phyloP scores from a whole-genome alignment of 805 yeast genomes.

The Candida tammaniensis region DNA sequence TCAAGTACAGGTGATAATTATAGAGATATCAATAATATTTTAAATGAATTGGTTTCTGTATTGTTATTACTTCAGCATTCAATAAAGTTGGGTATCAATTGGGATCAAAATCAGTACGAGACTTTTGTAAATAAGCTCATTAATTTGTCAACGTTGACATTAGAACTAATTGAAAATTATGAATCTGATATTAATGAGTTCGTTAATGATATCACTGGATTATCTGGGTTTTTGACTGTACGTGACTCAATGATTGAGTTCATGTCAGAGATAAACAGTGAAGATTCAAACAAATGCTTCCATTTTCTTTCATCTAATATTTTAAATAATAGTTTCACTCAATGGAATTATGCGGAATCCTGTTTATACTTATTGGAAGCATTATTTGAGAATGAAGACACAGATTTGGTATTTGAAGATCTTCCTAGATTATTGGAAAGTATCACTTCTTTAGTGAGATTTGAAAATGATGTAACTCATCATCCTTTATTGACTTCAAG shows the following conservation, averaged over 20 bases:
- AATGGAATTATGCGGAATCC: constrained; percentile 40
- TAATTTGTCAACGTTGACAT: constrained; percentile 40
- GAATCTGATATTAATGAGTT: constrained; percentile 61
- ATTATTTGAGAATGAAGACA: constrained; percentile 41
- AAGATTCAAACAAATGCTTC: constrained; percentile 33
- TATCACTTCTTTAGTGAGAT: constrained; percentile 1
- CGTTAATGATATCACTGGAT: constrained; percentile 72
- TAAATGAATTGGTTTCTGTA: constrained; percentile 10
- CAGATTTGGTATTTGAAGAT: constrained; percentile 16
- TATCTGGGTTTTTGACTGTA: constrained; percentile 49
- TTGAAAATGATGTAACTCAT: constrained; percentile 1
- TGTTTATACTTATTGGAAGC: constrained; percentile 38
- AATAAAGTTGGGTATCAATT: constrained; percentile 17
- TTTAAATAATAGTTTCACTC: background rate
- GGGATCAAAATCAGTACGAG: constrained; percentile 18
- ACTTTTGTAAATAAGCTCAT: constrained; percentile 2
- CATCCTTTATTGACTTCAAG: constrained; percentile 45
- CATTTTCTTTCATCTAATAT: background rate
- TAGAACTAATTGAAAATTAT: constrained; percentile 46
- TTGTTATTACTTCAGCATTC: constrained; percentile 23
- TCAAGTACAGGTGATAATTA: constrained; percentile 13
- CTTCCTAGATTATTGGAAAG: background rate
- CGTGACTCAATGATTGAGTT: constrained; percentile 64
- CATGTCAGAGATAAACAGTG: constrained; percentile 45
- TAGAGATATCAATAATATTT: constrained; percentile 6